Evolutionary conservation across 192 early-diverging fungal genomes (phyloP).

Genomic region (Coemansia sp.): DNA sequence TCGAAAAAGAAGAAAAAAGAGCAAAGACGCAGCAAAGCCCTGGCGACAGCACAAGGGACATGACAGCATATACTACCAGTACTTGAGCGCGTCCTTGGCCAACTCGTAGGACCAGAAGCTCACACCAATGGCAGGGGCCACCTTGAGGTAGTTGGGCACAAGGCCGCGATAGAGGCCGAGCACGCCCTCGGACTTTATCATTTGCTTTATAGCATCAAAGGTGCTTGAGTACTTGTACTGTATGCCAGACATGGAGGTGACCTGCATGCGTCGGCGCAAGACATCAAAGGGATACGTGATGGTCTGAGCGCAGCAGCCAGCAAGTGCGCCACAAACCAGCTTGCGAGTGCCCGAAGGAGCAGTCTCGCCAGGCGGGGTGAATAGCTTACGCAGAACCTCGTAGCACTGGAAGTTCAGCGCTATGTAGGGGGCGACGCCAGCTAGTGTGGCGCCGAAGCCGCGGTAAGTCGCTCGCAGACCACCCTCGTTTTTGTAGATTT

Average conservation of each 20-base stretch:
- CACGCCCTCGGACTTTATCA: conserved; percentile 68
- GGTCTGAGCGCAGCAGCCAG: conserved; percentile 78
- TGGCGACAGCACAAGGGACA: background rate
- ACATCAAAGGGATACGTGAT: conserved; percentile 81
- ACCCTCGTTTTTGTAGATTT: conserved; percentile 69
- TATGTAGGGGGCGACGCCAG: conserved; percentile 78
- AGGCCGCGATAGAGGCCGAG: conserved; percentile 73
- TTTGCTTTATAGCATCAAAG: conserved; percentile 63
- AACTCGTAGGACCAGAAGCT: conserved; percentile 81
- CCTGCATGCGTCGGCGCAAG: conserved; percentile 75
- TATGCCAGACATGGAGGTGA: conserved; percentile 67
- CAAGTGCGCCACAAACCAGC: conserved; percentile 70
- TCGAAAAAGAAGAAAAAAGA: background rate
- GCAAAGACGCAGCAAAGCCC: background rate
- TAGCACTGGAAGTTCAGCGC: conserved; percentile 82
- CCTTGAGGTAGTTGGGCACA: conserved; percentile 81
- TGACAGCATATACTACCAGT: conserved; percentile 29
- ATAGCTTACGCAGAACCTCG: conserved; percentile 68
- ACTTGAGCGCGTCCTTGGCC: conserved; percentile 65
- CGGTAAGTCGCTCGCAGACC: conserved; percentile 71
- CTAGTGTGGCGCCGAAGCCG: conserved; percentile 69
- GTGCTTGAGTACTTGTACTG: conserved; percentile 72
- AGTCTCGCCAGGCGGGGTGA: conserved; percentile 60
- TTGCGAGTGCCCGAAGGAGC: conserved; percentile 63
- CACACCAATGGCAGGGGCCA: conserved; percentile 80